These are phyloP conservation scores for Suhomyces prunicola DNA, from an alignment of 805 yeast genomes.

Conservation along the genomic window DNA sequence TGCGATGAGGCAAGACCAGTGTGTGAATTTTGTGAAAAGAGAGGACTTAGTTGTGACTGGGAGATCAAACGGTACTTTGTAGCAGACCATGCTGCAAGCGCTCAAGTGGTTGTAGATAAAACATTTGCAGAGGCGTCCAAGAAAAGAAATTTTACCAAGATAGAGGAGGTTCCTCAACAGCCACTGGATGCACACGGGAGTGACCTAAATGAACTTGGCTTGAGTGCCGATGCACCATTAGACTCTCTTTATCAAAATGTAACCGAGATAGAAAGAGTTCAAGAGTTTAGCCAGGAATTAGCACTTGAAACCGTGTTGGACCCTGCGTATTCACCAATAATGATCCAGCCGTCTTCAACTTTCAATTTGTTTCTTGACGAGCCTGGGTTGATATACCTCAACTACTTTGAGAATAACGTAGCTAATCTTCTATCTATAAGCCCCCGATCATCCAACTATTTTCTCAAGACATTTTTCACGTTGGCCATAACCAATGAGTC, in stretches of 20 bases:
- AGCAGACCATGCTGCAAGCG: background rate
- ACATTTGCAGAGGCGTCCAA: background rate
- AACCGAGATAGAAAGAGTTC: background rate
- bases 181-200: background rate
- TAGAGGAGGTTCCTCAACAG: background rate
- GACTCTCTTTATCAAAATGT: background rate
- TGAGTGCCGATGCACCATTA: background rate
- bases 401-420: conserved; percentile 19
- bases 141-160: background rate
- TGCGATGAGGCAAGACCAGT: conserved; percentile 13
- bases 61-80: conserved; percentile 4
- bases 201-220: background rate
- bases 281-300: background rate
- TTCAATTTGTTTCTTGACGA: conserved; percentile 15
- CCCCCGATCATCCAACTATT: conserved; percentile 22
- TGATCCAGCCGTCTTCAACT: conserved; percentile 4
- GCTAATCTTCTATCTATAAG: conserved; percentile 17
- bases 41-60: conserved; percentile 11
- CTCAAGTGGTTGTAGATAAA: background rate
- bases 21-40: conserved; percentile 8
- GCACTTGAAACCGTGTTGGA: background rate
- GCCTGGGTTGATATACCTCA: conserved; percentile 15
- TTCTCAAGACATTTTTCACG: conserved; percentile 23
- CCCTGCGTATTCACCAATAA: conserved; percentile 1
- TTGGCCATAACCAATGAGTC: conserved; percentile 21